Conservation (phyloP, 768 basidiomycete genomes). For the Phlegmacium glaucopus region DNA sequence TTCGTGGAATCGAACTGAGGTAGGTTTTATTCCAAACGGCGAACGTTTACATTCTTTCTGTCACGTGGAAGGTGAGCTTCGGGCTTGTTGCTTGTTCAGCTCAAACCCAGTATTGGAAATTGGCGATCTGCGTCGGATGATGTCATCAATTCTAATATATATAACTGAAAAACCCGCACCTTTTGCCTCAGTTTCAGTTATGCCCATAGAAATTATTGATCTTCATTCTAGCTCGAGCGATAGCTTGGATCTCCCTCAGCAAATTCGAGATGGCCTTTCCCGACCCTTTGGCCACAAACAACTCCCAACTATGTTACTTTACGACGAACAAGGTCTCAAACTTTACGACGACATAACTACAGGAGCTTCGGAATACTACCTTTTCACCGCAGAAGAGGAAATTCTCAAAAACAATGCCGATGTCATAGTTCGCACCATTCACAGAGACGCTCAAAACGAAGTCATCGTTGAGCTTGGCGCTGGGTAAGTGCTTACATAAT, state of each 20-base stretch:
- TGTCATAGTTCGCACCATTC: conserved; percentile 76
- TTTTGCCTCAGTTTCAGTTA: conserved; percentile 13
- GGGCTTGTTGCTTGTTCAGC: too few species aligned
- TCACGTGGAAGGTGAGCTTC: too few species aligned
- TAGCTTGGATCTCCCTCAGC: conserved; percentile 34
- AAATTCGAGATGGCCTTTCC: conserved; percentile 54
- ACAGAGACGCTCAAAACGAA: conserved; percentile 36
- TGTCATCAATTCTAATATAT: too few species aligned
- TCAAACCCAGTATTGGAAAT: too few species aligned
- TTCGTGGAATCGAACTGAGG: too few species aligned
- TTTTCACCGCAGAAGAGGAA: conserved; percentile 84
- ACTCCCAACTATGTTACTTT: conserved; percentile 81
- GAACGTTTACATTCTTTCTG: too few species aligned
- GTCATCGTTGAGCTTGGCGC: conserved; percentile 86
- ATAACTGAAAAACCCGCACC: not conserved
- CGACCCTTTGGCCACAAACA: conserved; percentile 53
- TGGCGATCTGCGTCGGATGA: too few species aligned
- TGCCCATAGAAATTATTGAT: conserved; percentile 50
- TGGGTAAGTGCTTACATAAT: conserved; percentile 59
- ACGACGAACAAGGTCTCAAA: conserved; percentile 81
- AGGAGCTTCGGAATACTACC: conserved; percentile 79
- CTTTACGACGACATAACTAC: conserved; percentile 87
- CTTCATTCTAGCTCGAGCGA: conserved; percentile 37
- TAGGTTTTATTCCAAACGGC: too few species aligned
- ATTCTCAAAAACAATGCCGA: conserved; percentile 70